These are phyloP conservation scores for Aspergillus ustus DNA, from an alignment of 2,329 filamentous ascomycete species.

Conservation along the genomic window DNA sequence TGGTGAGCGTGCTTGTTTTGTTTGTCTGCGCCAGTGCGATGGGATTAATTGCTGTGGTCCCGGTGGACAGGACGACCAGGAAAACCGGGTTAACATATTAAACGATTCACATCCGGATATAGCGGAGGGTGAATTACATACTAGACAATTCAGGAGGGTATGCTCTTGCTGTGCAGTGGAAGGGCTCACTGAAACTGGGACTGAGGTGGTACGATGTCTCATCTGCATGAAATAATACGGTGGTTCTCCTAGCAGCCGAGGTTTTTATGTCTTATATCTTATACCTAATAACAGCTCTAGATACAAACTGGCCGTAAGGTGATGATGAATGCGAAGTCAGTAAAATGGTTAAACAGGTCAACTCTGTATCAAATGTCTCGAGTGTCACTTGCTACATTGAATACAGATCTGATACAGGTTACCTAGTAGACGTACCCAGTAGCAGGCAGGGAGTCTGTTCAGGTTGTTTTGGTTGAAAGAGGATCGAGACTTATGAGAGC, in stretches of 20 bases:
- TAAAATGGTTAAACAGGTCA: too few species aligned
- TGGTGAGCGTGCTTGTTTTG: constrained; percentile 45
- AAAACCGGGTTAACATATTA: constrained; percentile 12
- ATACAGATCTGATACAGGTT: too few species aligned
- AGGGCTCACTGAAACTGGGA: constrained; percentile 40
- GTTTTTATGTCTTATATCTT: not conserved
- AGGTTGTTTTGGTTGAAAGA: too few species aligned
- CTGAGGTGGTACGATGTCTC: constrained; percentile 44
- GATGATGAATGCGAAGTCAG: not conserved
- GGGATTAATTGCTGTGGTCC: constrained; percentile 33
- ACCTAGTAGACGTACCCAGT: too few species aligned
- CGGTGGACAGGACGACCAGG: constrained; percentile 2
- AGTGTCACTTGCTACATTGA: not conserved
- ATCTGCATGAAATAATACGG: constrained; percentile 35
- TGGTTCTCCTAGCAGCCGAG: not conserved
- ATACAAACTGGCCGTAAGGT: constrained; percentile 19
- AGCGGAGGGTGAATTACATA: constrained; percentile 1
- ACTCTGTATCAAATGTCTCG: too few species aligned
- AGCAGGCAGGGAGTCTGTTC: too few species aligned
- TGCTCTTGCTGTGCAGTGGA: constrained; percentile 48
- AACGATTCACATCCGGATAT: constrained; percentile 9
- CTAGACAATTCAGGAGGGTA: constrained; percentile 35
- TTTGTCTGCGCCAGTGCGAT: constrained; percentile 48
- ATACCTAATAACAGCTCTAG: not conserved
- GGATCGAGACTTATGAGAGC: too few species aligned